Evolutionary conservation across 768 basidiomycete genomes (phyloP).

Genomic region (Rhodotorula taiwanensis): DNA sequence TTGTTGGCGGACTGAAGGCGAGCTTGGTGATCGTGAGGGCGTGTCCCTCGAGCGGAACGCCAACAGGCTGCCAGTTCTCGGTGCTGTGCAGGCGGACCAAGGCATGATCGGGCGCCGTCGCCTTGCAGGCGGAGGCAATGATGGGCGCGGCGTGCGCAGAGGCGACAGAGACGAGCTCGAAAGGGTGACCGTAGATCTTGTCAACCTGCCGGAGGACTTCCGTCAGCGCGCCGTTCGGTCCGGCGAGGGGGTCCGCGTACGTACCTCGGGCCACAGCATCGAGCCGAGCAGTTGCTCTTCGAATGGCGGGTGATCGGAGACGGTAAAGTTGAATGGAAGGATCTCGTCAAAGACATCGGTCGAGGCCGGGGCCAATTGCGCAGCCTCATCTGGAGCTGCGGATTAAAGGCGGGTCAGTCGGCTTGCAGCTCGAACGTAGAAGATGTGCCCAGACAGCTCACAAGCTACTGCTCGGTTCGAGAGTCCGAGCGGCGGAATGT

Average conservation of each 20-base stretch:
- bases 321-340: slow-evolving; percentile 7
- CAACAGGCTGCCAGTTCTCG: slow-evolving; percentile 61
- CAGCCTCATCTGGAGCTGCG: slow-evolving; percentile 25
- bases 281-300: slow-evolving; percentile 81
- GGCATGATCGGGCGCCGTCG: slow-evolving; percentile 80
- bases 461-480: slow-evolving; percentile 78
- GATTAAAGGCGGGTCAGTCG: too few species aligned
- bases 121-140: slow-evolving; percentile 84
- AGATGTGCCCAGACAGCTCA: too few species aligned
- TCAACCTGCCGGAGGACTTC: slow-evolving; percentile 49
- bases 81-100: slow-evolving; percentile 76
- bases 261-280: slow-evolving; percentile 85
- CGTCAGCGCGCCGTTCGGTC: background rate
- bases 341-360: slow-evolving; percentile 26
- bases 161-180: slow-evolving; percentile 80
- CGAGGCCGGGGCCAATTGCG: slow-evolving; percentile 10
- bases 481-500: slow-evolving; percentile 83
- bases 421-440: too few species aligned
- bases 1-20: slow-evolving; percentile 61
- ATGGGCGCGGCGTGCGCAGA: slow-evolving; percentile 63
- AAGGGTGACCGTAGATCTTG: slow-evolving; percentile 96
- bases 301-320: slow-evolving; percentile 51
- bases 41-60: slow-evolving; percentile 72
- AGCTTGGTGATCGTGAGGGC: slow-evolving; percentile 81
- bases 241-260: too few species aligned